These are phyloP conservation scores for Psilocybe cubensis DNA, from an alignment of 768 basidiomycete genomes.

Conservation along the genomic window DNA sequence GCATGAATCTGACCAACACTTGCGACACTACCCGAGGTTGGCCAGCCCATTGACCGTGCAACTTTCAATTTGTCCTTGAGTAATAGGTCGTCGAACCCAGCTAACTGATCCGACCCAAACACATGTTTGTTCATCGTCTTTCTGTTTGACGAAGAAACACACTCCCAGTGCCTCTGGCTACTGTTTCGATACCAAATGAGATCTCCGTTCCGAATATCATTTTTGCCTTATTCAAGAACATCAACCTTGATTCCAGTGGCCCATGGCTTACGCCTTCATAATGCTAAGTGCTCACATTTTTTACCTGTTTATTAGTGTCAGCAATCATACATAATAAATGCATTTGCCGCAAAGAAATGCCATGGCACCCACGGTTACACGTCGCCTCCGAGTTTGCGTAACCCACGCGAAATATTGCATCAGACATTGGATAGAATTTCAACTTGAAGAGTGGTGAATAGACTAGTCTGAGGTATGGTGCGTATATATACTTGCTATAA, in stretches of 20 bases:
- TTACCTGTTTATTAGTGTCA: neutral
- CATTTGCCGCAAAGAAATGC: neutral
- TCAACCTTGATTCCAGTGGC: too few relatives aligned
- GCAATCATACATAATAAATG: neutral
- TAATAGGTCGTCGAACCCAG: neutral
- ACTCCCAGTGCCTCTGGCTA: neutral
- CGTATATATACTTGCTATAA: too few relatives aligned
- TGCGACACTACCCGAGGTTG: neutral
- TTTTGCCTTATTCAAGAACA: neutral
- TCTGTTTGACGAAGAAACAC: neutral
- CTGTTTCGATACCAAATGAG: neutral
- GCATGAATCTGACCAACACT: neutral
- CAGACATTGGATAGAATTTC: too few relatives aligned
- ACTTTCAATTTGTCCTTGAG: neutral
- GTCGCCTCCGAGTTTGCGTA: neutral
- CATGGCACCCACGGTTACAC: neutral
- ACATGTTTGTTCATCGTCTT: neutral
- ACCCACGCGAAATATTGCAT: neutral
- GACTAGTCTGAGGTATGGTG: too few relatives aligned
- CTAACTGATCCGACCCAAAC: neutral
- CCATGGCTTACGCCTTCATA: too few relatives aligned
- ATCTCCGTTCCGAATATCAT: neutral
- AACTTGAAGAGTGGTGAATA: too few relatives aligned
- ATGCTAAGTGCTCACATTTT: neutral
- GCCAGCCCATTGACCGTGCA: neutral